Base-by-base conservation (phyloP, 768 basidiomycete species). In the Mycena belliarum region DNA sequence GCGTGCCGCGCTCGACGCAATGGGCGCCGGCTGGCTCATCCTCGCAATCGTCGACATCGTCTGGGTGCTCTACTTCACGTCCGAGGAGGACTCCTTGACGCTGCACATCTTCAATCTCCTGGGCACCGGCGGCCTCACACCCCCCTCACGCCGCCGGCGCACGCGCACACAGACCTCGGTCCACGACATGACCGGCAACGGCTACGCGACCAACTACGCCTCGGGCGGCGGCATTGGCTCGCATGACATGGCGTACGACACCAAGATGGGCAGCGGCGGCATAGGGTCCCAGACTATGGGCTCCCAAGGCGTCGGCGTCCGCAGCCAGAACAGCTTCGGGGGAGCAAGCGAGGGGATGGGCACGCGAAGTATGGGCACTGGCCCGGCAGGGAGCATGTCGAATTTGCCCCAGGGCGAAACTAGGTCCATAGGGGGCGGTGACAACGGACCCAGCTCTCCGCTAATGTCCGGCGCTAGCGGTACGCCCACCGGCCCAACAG, bases 1-100 rank as follows among this genome's bases (percentile, higher is more conserved):
- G 26, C 45, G 49, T 12, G 73, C 78, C 10, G 76, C 91, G 4
- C 74, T 86, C 55, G 87, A 90, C 61, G 93, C 95, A 9, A 87
- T 94, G 80, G 89, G 90, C 26, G 93, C 91, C 4, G 97, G 96
- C 48, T 98, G 91, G 89, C 77, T 98, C 55, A 77, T 96, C 57
- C 80, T 90, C 24, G 80, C 89, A 2, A 78, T 96, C 66, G 82
- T 94, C 48, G 83, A 97, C 79, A 82, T 94, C 56, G 66, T 97
- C 49, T 97, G 94, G 94, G 81, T 95, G 11, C 74, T 95, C 40
- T 92, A 88, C 74, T 89, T 97, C 70, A 93, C 93, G 0, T 85
- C 89, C 1, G 89, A 88, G 60, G 83, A 88, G 62, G 82, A 53
- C 25, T 56, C 57, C 2, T 37, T 59, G 10, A 26, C 40, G 2